Evolutionary conservation across 1,139 yeast genomes (phyloP), one percentile per base, ranked within the genome.

Genomic region (Saccharomyces pastorianus): DNA sequence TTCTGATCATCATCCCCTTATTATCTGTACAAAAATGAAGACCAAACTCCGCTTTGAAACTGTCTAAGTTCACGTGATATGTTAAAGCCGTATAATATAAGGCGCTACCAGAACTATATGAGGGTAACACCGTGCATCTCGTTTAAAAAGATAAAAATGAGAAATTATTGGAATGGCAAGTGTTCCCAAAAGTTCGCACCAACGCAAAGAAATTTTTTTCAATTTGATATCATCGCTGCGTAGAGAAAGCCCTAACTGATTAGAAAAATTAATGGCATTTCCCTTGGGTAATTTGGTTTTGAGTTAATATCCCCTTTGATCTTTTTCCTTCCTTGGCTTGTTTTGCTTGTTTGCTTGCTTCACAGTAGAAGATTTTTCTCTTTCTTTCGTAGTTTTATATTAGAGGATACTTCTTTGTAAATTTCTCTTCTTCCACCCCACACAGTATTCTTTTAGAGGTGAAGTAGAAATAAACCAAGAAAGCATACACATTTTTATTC

Each of bases 121-220:
- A 11, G 42, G 42, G 42, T 34, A 34, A 34, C 23, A 17, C 2
- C 20, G 2, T 17, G 2, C 8, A 3, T 7, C 8, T 14, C 42
- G 42, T 34, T 14, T 6, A 14, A 7, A 34, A 34, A 2, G 11
- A 34, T 34, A 14, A 34, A 34, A 31, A 34, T n/a, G 56, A 32
- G 57, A 56, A 56, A 50, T 25, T 31, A 13, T 25, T 17, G 51
- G 57, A 48, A 51, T 47, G 49, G 50, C 6, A 13, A n/a, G 29
- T 50, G 49, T 54, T 38, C 56, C 53, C 27, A 28, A 7, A 17
- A 6, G 53, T 56, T 56, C 59, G 29, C 59, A 50, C 50, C 42
- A 54, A 56, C 59, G 59, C 56, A 50, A 53, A 53, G 53, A 55
- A 48, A 53, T 53, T 47, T 49, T 32, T 34, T 34, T 34, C 42